Percentiles rank a stretch among this genome's conserved stretches.
Conservation (phyloP, 352 stramenopile genomes). For the Pythium volutum region DNA sequence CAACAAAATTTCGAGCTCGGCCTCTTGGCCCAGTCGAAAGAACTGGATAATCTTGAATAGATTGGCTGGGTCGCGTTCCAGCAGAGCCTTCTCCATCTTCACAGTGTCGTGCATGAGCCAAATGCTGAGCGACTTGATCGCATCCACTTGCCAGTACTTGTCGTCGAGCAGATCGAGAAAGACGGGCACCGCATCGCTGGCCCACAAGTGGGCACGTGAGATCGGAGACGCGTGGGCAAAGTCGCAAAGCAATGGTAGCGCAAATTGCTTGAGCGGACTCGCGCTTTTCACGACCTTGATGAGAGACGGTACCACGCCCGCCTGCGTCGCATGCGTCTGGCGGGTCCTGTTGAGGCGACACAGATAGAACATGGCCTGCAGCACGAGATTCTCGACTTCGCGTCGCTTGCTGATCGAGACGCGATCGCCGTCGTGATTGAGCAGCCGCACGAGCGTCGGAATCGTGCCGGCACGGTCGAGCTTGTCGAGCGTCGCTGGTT, state of each 20-base stretch:
- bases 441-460: conserved; percentile 70
- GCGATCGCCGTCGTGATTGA: conserved; percentile 35
- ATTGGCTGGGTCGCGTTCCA: conserved; percentile 44
- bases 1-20: conserved; percentile 76
- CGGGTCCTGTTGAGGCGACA: conserved; percentile 91
- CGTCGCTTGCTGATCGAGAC: conserved; percentile 45
- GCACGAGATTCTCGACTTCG: conserved; percentile 89
- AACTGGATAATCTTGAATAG: conserved; percentile 69
- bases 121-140: conserved; percentile 84
- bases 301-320: conserved; percentile 89
- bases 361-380: conserved; percentile 92
- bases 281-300: conserved; percentile 79
- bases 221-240: conserved; percentile 87
- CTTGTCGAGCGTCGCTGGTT: conserved; percentile 86
- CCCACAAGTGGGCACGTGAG: conserved; percentile 83
- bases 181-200: conserved; percentile 72
- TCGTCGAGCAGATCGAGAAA: conserved; percentile 88
- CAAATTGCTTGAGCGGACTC: conserved; percentile 91
- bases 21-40: conserved; percentile 64
- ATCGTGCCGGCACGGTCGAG: conserved; percentile 88
- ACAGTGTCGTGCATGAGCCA: conserved; percentile 83
- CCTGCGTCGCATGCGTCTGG: conserved; percentile 85
- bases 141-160: conserved; percentile 89
- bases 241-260: conserved; percentile 90
- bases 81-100: conserved; percentile 81